Conservation (phyloP, 2,329 filamentous ascomycete genomes). For the Neonectria coccinea region DNA sequence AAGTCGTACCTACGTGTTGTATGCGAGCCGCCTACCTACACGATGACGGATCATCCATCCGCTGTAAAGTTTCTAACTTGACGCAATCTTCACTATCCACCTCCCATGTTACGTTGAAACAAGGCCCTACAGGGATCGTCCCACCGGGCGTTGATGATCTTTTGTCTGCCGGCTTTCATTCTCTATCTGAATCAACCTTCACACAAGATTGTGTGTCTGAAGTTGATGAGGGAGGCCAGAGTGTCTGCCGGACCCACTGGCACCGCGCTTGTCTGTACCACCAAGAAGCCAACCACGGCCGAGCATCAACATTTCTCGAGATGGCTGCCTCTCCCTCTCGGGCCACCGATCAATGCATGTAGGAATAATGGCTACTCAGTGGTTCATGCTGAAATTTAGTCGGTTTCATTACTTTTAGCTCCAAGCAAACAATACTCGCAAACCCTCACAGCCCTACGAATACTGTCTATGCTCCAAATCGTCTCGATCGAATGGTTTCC, state of each 20-base stretch:
- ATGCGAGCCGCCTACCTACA: not conserved
- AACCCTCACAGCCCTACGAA: not conserved
- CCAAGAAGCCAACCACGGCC: not conserved
- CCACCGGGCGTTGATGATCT: not conserved
- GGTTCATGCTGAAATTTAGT: not conserved
- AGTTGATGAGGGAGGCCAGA: conserved; percentile 6
- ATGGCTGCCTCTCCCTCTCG: not conserved
- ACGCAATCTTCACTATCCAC: not conserved
- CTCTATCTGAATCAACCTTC: conserved; percentile 27
- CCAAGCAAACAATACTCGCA: not conserved
- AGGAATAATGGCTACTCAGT: not conserved
- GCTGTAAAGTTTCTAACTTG: not conserved
- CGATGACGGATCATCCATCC: not conserved
- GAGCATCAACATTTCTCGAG: not conserved
- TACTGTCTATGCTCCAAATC: too few relatives aligned
- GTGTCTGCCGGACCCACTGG: not conserved
- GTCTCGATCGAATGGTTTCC: not conserved
- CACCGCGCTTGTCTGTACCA: not conserved
- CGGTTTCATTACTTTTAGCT: not conserved
- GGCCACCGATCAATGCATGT: not conserved
- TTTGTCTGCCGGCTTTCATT: conserved; percentile 1
- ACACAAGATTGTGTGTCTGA: conserved; percentile 5
- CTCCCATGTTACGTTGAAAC: conserved; percentile 20
- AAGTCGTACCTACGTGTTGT: too few relatives aligned
- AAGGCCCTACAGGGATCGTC: conserved; percentile 19